Evolutionary conservation across 768 basidiomycete species (phyloP), one percentile per base, ranked within the genome.

Genomic region (Chiua virens): DNA sequence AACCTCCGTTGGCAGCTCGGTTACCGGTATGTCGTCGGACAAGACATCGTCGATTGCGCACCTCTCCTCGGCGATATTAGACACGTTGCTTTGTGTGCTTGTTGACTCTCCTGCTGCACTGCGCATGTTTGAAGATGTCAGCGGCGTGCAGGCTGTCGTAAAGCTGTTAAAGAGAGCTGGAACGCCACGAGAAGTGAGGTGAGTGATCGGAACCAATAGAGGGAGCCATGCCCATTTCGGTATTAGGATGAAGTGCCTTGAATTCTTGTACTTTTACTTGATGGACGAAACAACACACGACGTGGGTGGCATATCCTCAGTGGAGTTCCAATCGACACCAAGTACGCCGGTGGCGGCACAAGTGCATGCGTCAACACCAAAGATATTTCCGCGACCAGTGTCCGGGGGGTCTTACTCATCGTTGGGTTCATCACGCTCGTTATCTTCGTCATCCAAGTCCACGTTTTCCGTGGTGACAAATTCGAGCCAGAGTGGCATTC

Each of bases 191-290:
- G 89, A 91, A 73, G 89, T 95, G 50, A 75, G 91, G 94, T 95
- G 51, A 28, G 81, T 70, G 18, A 82, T 88, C 48, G 68, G 84
- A 86, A 86, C 54, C 25, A 75, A 37, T 15, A 8, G 17, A 21
- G 11, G 30, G 25, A 40, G 13, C 9, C 42, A 17, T 18, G 34
- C 42, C 41, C 32, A 70, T 17, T 8, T 32, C 22, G 35, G 38
- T 39, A 32, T 20, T 60, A 96, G 94, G 60, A 96, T 97, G 89
- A 96, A 96, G 73, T 96, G 92, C 55, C 76, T 98, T 17, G 95
- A 97, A 65, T 94, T 97, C 60, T 72, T 98, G 15, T 96, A 96
- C 68, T 97, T 95, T 68, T 98, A 98, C 67, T 77, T 98, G 8
- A 75, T 96, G 40, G 94, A 95, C 53, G 94, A 97, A 64, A 82